phyloP scores from a whole-genome alignment of 495 filamentous ascomycete genomes.

The Haplographium delicatum region DNA sequence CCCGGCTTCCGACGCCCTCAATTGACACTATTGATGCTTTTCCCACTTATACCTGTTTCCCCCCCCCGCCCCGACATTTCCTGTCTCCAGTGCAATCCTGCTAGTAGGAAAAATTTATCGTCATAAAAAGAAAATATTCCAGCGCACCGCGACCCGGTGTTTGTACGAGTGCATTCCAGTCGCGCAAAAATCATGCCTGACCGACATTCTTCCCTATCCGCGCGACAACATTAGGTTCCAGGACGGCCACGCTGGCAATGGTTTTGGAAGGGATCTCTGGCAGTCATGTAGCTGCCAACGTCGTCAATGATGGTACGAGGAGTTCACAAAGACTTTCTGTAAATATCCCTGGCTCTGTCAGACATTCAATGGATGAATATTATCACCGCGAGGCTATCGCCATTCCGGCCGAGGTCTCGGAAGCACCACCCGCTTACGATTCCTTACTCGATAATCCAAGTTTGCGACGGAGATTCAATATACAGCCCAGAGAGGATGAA shows the following conservation, averaged over 20 bases:
- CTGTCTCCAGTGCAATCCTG: background rate
- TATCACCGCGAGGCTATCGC: constrained; percentile 2
- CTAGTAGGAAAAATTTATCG: background rate
- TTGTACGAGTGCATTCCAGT: background rate
- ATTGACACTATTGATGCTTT: constrained; percentile 7
- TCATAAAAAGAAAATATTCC: constrained; percentile 1
- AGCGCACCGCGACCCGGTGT: constrained; percentile 1
- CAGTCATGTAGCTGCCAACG: constrained; percentile 7
- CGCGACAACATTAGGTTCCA: constrained; percentile 1
- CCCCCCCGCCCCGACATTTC: background rate
- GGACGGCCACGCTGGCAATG: constrained; percentile 14
- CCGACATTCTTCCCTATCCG: background rate
- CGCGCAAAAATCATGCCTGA: constrained; percentile 10
- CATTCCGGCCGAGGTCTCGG: background rate
- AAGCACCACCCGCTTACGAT: constrained; percentile 18
- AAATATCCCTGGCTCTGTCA: background rate
- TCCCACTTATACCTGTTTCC: constrained; percentile 6
- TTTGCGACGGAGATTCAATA: constrained; percentile 28
- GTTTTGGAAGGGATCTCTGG: background rate
- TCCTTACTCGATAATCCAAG: constrained; percentile 24
- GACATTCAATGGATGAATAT: constrained; percentile 17
- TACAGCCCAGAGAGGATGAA: constrained; percentile 37
- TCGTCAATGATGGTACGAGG: background rate
- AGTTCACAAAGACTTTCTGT: background rate
- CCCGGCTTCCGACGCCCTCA: background rate